Evolutionary conservation across 2,329 filamentous ascomycete species (phyloP).

Genomic region (Microdochium trichocladiopsis): DNA sequence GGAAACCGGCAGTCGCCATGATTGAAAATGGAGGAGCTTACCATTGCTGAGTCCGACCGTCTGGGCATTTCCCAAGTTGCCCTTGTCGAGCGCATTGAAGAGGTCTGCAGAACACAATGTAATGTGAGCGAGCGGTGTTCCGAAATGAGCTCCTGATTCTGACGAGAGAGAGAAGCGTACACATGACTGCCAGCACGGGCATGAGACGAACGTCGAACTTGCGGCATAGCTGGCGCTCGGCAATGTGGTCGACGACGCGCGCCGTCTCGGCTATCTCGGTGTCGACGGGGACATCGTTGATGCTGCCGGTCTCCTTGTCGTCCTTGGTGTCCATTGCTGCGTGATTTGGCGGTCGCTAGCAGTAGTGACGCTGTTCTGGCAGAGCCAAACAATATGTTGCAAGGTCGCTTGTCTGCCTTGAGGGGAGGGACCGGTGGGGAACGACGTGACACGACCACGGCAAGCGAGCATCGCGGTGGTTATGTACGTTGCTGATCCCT

Average conservation of each 20-base stretch:
- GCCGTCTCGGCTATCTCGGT: constrained; percentile 10
- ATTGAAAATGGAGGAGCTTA: constrained; percentile 6
- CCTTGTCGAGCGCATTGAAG: constrained; percentile 41
- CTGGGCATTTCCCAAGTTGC: constrained; percentile 49
- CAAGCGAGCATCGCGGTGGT: too few relatives aligned
- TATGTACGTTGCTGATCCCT: too few relatives aligned
- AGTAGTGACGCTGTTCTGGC: too few relatives aligned
- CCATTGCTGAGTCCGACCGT: constrained; percentile 39
- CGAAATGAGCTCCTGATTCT: neutral
- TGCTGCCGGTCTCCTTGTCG: neutral
- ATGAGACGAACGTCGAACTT: constrained; percentile 48
- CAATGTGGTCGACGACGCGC: constrained; percentile 27
- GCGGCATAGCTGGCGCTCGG: constrained; percentile 42
- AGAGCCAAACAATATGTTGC: too few relatives aligned
- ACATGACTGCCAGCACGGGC: constrained; percentile 47
- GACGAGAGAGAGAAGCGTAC: neutral
- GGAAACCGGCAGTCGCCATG: too few relatives aligned
- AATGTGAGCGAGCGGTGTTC: too few relatives aligned
- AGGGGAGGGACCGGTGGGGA: too few relatives aligned
- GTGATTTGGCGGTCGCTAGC: too few relatives aligned
- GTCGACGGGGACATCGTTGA: constrained; percentile 8
- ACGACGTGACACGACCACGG: too few relatives aligned
- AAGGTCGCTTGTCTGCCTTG: too few relatives aligned
- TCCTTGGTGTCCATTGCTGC: neutral
- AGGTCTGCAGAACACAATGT: constrained; percentile 20